Evolutionary conservation across 768 basidiomycete genomes (phyloP).

Genomic region (Boletus barrowsii): DNA sequence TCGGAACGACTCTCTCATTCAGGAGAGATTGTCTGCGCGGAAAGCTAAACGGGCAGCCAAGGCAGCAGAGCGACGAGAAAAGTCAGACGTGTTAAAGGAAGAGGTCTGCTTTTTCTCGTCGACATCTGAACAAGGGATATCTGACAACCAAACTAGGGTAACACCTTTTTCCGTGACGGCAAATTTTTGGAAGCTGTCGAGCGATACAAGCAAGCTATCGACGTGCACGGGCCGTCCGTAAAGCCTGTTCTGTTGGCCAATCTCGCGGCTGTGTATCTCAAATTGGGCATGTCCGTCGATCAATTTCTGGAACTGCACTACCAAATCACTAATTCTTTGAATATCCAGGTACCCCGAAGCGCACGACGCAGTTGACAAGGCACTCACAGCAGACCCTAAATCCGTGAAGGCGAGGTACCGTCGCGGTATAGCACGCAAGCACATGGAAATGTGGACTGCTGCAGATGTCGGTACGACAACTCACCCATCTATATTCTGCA

Average conservation of each 20-base stretch:
- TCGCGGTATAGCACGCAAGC: slow-evolving; percentile 34
- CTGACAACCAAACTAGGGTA: slow-evolving; percentile 35
- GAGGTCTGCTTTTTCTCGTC: slow-evolving; percentile 16
- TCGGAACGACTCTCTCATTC: too few species aligned
- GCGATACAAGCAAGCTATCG: slow-evolving; percentile 40
- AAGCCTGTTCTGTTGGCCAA: slow-evolving; percentile 41
- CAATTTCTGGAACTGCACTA: not conserved
- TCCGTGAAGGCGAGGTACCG: slow-evolving; percentile 35
- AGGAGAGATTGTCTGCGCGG: slow-evolving; percentile 2
- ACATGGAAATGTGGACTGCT: slow-evolving; percentile 12
- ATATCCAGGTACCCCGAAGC: slow-evolving; percentile 27
- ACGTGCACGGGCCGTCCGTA: slow-evolving; percentile 31
- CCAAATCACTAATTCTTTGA: not conserved
- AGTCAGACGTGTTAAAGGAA: slow-evolving; percentile 30
- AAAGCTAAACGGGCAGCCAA: slow-evolving; percentile 17
- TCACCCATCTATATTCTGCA: too few species aligned
- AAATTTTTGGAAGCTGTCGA: slow-evolving; percentile 38
- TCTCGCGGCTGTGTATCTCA: slow-evolving; percentile 41
- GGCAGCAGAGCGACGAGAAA: slow-evolving; percentile 15
- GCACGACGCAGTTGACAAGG: slow-evolving; percentile 25
- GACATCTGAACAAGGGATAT: too few species aligned
- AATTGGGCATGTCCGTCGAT: slow-evolving; percentile 35
- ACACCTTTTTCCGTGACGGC: slow-evolving; percentile 37
- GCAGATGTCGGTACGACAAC: slow-evolving; percentile 24
- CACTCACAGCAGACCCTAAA: slow-evolving; percentile 29